Conservation (phyloP, 2,329 filamentous ascomycete genomes). For the Neodidymelliopsis sp. region DNA sequence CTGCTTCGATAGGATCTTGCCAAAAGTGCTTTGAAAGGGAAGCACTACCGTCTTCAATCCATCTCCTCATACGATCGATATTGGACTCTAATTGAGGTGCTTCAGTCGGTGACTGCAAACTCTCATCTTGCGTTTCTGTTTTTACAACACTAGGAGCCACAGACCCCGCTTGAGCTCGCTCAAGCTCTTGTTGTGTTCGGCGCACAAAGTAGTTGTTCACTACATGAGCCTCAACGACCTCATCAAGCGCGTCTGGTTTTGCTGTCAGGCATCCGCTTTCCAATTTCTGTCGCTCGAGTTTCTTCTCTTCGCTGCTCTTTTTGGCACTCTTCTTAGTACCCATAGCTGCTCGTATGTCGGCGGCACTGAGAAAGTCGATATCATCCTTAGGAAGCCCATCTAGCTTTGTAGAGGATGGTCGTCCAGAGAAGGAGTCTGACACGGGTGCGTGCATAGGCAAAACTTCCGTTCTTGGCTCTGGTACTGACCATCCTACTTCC, state of each 20-base stretch:
- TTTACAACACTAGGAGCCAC: not conserved
- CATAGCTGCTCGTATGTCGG: conserved; percentile 54
- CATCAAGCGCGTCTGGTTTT: conserved; percentile 25
- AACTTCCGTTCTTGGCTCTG: not conserved
- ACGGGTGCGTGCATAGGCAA: not conserved
- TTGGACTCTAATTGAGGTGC: conserved; percentile 29
- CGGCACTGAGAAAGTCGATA: conserved; percentile 52
- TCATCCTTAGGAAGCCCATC: conserved; percentile 48
- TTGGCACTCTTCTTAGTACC: conserved; percentile 32
- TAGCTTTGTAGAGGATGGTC: conserved; percentile 39
- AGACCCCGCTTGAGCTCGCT: conserved; percentile 10
- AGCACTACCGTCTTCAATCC: conserved; percentile 37
- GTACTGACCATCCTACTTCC: not conserved
- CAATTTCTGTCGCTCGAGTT: conserved; percentile 31
- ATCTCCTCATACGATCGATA: conserved; percentile 39
- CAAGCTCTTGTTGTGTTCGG: conserved; percentile 32
- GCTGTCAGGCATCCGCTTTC: conserved; percentile 36
- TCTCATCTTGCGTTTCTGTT: not conserved
- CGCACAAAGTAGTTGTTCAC: conserved; percentile 42
- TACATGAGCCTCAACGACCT: conserved; percentile 34
- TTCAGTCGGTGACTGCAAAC: not conserved
- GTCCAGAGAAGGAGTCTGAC: not conserved
- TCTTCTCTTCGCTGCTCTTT: conserved; percentile 20
- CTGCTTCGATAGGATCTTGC: conserved; percentile 41
- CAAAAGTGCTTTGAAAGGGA: conserved; percentile 40